Base-by-base conservation (phyloP, 2,329 filamentous ascomycete species). In the Laburnicola sp. region DNA sequence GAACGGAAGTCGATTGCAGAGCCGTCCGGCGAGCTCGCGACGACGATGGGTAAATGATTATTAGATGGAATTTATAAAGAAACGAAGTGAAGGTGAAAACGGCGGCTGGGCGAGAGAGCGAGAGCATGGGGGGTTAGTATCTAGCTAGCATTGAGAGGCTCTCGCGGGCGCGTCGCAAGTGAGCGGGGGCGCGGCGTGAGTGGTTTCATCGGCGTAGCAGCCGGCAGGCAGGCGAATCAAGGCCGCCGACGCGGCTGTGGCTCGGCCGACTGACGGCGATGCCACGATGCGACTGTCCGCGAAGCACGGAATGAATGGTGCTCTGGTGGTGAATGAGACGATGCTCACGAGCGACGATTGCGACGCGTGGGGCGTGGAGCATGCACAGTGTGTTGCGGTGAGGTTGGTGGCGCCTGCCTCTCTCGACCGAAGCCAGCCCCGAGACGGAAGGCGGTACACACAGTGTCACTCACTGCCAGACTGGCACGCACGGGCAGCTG, bases 11-110 rank as follows among this genome's bases (percentile, higher is more conserved):
- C 60, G 66, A 66, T 54, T 54, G 60, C 63, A 60, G 67, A 72
- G 70, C 65, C 69, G 69, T 65, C 70, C 69, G 62, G 69, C 69
- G 68, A 64, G 64, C 69, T 71, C 69, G 65, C 56, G 58, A 64
- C 64, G 59, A 65, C 63, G 58, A 64, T 61, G 58, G 61, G 59
- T 53, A 58, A 44, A 48, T 57, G 57, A 64, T 57, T 50, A 69
- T 61, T 64, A 66, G 63, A 52, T 64, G 16, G 16, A 16, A 16
- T 16, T 16, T 16, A 63, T 52, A 65, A 51, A 60, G 62, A 66
- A 68, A 58, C 48, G 62, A 66, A 64, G 56, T 46, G 53, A 57
- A 62, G 60, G 63, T 58, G 59, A 57, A 50, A 62, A 52, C 48
- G 53, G 52, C 57, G 45, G 62, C 57, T 59, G 52, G 58, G 58